A percentile compares a stretch with the other conserved stretches of the same genome.
These are phyloP conservation scores for Fusarium beomiforme DNA, from an alignment of 2,329 filamentous ascomycete genomes.

Conservation along the genomic window DNA sequence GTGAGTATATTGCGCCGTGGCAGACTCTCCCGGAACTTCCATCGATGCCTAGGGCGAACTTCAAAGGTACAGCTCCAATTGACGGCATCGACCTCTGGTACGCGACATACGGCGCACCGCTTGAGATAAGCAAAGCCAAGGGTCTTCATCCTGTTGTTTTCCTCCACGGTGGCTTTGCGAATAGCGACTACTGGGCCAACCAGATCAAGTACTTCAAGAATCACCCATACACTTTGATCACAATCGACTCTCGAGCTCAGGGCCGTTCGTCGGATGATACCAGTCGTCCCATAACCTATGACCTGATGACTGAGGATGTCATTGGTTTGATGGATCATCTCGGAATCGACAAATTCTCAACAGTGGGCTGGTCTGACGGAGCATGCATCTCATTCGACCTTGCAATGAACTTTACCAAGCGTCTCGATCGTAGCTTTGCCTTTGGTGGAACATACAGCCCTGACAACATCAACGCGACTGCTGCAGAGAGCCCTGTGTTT, in stretches of 20 bases:
- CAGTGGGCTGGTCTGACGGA: not conserved
- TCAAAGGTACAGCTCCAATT: not conserved
- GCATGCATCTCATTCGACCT: not conserved
- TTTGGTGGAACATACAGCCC: not conserved
- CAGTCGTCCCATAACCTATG: not conserved
- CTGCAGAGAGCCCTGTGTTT: not conserved
- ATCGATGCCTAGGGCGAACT: not conserved
- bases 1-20: not conserved
- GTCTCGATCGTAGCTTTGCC: not conserved
- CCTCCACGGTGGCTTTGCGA: not conserved
- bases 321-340: not conserved
- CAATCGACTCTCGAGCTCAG: not conserved
- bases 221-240: not conserved
- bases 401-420: not conserved
- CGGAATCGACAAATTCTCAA: not conserved
- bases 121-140: not conserved
- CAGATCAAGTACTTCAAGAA: not conserved
- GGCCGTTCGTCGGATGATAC: not conserved
- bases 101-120: not conserved
- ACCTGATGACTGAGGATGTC: not conserved
- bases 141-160: not conserved
- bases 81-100: constrained; percentile 1
- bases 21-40: not conserved
- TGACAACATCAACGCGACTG: not conserved
- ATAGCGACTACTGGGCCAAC: not conserved